Evolutionary conservation across 805 yeast genomes (phyloP).

Genomic region (Starmerella scarabaei): DNA sequence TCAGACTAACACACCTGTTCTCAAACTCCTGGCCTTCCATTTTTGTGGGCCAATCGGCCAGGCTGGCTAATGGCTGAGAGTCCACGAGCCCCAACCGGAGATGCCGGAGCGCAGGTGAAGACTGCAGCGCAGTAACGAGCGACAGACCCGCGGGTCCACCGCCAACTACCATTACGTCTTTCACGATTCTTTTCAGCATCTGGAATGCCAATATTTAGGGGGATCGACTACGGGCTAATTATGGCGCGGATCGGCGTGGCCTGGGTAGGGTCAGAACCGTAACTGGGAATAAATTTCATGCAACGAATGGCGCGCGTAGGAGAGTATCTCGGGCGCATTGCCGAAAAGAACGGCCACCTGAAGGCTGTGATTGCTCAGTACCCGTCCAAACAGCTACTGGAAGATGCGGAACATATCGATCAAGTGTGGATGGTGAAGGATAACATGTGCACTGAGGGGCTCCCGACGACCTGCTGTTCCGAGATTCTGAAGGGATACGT

Average conservation of each 20-base stretch:
- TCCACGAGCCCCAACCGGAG: conserved; percentile 62
- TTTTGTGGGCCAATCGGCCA: conserved; percentile 38
- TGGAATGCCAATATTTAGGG: neutral
- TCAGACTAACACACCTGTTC: conserved; percentile 74
- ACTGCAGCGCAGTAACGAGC: conserved; percentile 61
- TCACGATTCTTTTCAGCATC: conserved; percentile 1
- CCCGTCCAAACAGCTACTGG: conserved; percentile 10
- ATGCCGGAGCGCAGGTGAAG: conserved; percentile 46
- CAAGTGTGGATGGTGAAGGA: conserved; percentile 52
- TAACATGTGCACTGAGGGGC: conserved; percentile 54
- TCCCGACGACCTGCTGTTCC: conserved; percentile 74
- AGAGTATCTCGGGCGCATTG: conserved; percentile 22
- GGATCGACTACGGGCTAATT: neutral
- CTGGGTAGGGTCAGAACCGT: too few species aligned
- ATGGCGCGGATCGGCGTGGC: too few species aligned
- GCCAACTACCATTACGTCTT: conserved; percentile 78
- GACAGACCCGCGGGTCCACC: conserved; percentile 97
- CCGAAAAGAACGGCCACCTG: conserved; percentile 19
- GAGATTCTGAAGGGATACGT: conserved; percentile 41
- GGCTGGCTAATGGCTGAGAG: conserved; percentile 41
- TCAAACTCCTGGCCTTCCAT: conserved; percentile 39
- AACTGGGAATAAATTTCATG: conserved; percentile 2
- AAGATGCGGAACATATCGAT: conserved; percentile 7
- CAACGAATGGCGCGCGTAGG: conserved; percentile 6
- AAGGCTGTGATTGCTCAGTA: conserved; percentile 25